Evolutionary conservation across 2,329 filamentous ascomycete species (phyloP).

Genomic region (Leptographium procerum): DNA sequence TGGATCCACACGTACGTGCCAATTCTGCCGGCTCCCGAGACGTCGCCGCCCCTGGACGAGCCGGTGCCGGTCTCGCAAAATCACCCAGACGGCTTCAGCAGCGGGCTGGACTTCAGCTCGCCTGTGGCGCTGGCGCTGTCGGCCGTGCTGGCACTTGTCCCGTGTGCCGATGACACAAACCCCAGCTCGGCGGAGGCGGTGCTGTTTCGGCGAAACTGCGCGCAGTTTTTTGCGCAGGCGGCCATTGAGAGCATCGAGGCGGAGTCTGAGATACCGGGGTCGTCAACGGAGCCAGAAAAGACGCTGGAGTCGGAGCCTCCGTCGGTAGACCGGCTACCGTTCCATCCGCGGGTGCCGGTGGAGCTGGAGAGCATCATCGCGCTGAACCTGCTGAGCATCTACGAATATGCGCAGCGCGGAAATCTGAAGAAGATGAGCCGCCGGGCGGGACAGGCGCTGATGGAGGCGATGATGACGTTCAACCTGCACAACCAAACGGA

Average conservation of each 20-base stretch:
- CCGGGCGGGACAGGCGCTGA: conserved; percentile 34
- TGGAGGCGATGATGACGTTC: conserved; percentile 34
- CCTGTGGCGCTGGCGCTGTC: conserved; percentile 35
- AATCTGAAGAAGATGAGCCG: conserved; percentile 41
- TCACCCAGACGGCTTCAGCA: conserved; percentile 22
- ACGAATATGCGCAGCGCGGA: conserved; percentile 41
- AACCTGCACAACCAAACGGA: conserved; percentile 28
- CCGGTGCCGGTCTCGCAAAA: conserved; percentile 23
- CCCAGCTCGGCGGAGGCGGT: conserved; percentile 27
- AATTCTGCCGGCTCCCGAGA: conserved; percentile 32
- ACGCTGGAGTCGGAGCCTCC: conserved; percentile 24
- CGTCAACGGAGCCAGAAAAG: conserved; percentile 29
- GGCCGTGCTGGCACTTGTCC: conserved; percentile 35
- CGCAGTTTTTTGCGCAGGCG: conserved; percentile 35
- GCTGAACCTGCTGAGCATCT: conserved; percentile 35
- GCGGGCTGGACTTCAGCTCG: conserved; percentile 27
- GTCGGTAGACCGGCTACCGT: conserved; percentile 22
- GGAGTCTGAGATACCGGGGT: conserved; percentile 35
- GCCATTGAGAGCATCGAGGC: conserved; percentile 36
- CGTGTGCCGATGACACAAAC: conserved; percentile 27
- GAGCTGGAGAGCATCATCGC: conserved; percentile 37
- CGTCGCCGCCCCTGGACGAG: conserved; percentile 20
- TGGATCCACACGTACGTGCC: conserved; percentile 41
- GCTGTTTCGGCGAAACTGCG: conserved; percentile 32
- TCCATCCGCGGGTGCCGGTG: conserved; percentile 31